Conservation (phyloP, 169 alveolate genomes). For the Perkinsus olseni region DNA sequence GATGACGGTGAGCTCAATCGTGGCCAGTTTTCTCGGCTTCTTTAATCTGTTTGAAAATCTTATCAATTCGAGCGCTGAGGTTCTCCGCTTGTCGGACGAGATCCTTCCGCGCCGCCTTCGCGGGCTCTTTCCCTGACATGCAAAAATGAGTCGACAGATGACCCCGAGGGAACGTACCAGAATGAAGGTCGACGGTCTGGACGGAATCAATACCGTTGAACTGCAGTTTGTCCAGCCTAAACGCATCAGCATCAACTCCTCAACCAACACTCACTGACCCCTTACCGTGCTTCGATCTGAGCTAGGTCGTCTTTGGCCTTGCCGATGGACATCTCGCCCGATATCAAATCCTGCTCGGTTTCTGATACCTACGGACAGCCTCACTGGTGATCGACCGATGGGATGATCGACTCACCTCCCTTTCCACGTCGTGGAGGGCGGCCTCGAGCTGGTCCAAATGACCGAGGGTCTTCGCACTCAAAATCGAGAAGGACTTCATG, state of each 20-base stretch:
- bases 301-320: not conserved
- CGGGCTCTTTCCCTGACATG: not conserved
- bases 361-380: not conserved
- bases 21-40: not conserved
- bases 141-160: not conserved
- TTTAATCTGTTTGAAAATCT: not conserved
- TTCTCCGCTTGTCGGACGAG: not conserved
- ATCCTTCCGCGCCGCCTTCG: not conserved
- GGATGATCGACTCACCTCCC: not conserved
- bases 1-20: not conserved
- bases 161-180: not conserved
- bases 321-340: not conserved
- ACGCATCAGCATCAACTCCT: not conserved
- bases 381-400: not conserved
- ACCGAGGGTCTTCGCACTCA: not conserved
- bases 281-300: not conserved
- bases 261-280: not conserved
- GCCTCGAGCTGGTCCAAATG: not conserved
- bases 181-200: not conserved
- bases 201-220: not conserved
- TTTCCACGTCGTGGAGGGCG: not conserved
- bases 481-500: not conserved
- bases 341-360: not conserved
- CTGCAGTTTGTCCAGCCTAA: not conserved
- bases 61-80: not conserved